Evolutionary conservation across 2,329 filamentous ascomycete genomes (phyloP).

Genomic region (Talaromyces amestolkiae): DNA sequence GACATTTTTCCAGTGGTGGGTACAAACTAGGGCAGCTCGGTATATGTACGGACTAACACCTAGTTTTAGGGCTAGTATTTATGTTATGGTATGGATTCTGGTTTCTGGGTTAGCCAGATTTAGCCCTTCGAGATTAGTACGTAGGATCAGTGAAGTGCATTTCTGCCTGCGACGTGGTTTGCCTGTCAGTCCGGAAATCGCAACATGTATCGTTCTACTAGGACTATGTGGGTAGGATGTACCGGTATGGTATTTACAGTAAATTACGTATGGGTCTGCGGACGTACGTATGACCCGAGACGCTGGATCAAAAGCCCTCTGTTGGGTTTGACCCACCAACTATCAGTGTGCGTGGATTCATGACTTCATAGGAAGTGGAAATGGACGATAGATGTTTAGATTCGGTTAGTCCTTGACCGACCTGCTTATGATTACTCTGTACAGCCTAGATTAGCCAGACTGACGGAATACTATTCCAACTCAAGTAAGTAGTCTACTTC

Average conservation of each 20-base stretch:
- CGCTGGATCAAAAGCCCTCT: constrained; percentile 13
- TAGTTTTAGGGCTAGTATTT: constrained; percentile 6
- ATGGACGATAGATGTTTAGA: neutral
- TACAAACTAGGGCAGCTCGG: neutral
- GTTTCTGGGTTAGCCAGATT: constrained; percentile 6
- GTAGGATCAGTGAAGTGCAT: neutral
- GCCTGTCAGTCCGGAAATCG: neutral
- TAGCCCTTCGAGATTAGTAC: neutral
- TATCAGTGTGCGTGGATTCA: neutral
- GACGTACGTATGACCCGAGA: constrained; percentile 1
- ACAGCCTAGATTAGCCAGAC: neutral
- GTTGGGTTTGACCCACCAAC: neutral
- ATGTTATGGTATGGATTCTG: constrained; percentile 3
- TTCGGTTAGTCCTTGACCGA: neutral
- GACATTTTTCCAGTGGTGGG: neutral
- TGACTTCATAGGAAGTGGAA: neutral
- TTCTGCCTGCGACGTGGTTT: neutral
- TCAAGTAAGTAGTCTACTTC: constrained; percentile 3
- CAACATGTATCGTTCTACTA: neutral
- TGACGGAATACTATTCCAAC: neutral
- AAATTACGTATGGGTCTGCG: neutral
- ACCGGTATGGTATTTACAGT: constrained; percentile 10
- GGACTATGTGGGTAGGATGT: neutral
- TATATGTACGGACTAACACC: neutral
- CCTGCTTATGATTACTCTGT: neutral